phyloP scores from a whole-genome alignment of 345 rosid species.

The Hibiscus syriacus region DNA sequence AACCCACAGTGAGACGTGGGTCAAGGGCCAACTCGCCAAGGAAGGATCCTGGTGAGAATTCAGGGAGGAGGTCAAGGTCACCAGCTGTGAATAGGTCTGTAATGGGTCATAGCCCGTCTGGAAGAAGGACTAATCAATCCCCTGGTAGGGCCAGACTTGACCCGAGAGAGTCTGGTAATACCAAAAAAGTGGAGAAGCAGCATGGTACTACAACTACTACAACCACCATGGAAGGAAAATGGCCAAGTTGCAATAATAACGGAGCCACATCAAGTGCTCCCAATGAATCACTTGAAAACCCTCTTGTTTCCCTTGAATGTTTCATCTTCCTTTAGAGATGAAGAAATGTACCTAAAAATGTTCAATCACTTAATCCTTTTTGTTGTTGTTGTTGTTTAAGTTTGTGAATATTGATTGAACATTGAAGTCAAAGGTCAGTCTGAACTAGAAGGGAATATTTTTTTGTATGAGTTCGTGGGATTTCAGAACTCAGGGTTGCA shows the following conservation, averaged over 20 bases:
- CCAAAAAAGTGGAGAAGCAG: background rate
- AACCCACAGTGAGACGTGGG: constrained; percentile 20
- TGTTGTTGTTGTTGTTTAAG: no score
- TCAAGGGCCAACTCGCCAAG: constrained; percentile 24
- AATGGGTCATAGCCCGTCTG: constrained; percentile 46
- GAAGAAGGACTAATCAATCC: constrained; percentile 40
- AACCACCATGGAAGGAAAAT: constrained; percentile 8
- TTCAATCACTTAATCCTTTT: background rate
- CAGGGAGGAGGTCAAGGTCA: constrained; percentile 61
- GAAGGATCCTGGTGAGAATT: constrained; percentile 55
- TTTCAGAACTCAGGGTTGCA: no score
- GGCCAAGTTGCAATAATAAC: constrained; percentile 10
- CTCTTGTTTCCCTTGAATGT: constrained; percentile 80
- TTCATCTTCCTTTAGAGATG: constrained; percentile 62
- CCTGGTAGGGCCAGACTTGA: constrained; percentile 53
- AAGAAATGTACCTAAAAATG: background rate
- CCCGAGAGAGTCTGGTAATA: constrained; percentile 14
- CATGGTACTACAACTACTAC: background rate
- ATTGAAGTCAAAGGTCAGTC: background rate
- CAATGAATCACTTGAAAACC: constrained; percentile 66
- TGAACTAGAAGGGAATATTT: background rate
- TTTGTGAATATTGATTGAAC: background rate
- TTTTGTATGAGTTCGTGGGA: background rate
- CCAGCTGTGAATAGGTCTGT: constrained; percentile 60
- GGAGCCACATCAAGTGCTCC: constrained; percentile 9